Evolutionary conservation across 306 rosid species (phyloP), one percentile per base, ranked within the genome.

Genomic region (Ormosia emarginata): DNA sequence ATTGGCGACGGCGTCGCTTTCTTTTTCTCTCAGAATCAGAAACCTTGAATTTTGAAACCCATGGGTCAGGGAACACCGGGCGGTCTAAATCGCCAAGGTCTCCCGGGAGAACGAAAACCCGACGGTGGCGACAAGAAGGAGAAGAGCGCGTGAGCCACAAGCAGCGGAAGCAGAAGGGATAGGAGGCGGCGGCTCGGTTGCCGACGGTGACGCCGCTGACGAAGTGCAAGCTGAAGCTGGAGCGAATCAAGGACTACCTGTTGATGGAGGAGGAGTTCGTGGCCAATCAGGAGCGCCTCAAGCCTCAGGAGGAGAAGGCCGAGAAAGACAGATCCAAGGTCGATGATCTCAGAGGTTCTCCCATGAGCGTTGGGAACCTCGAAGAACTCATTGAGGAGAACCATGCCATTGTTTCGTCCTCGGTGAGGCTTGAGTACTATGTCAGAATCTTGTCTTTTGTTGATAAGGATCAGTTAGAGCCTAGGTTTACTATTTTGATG

Each of bases 251-350:
- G 85, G 99, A 95, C 72, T 95, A 95, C 66, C 80, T 95, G 12
- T 80, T 95, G 6, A 95, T 95, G 99, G 99, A 95, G 86, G 99
- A 95, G 24, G 99, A 95, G 74, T 95, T 95, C 65, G 99, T 95
- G 5, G 90, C 92, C 11, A 92, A 92, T 81, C 98, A 95, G 74
- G 99, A 95, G 84, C 81, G 99, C 17, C 89, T 95, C 14, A 95
- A 95, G 80, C 99, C 99, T 1, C 98, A 93, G 86, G 98, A 95
- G 79, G 99, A 95, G 82, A 95, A 93, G 73, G 98, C 98, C 0
- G 99, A 95, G 79, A 98, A 95, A 36, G 99, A 95, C 67, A 88
- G 99, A 88, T 95, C 99, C 50, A 95, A 95, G 89, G 99, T 95
- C 34, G 99, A 95, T 61, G 99, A 95, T 74, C 97, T 95, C 10